Evolutionary conservation across 306 rosid genomes (phyloP), one percentile per base, ranked within the genome.

Genomic region (Pachyrhizus erosus): DNA sequence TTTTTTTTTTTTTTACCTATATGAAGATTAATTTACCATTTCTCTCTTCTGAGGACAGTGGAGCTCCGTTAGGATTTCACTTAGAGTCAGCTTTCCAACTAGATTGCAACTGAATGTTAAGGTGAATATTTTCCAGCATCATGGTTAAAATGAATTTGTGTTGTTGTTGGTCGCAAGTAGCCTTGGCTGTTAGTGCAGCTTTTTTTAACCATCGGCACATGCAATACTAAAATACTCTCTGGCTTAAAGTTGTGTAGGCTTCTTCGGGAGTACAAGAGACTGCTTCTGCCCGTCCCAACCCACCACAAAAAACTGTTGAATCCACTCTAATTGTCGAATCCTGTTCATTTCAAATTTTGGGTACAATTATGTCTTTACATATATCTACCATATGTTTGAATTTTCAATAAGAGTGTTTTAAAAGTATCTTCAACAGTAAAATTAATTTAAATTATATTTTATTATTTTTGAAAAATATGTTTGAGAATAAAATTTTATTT

Each of bases 1-100:
- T 24, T 24, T 0, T 24, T 24, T 0, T 1, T 9, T 31, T 37
- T 5, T 68, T 39, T 37, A 39, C 17, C 9, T 37, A 34, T 9
- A 33, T 66, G 7, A 18, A 21, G 68, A 61, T 26, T 21, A 27
- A 61, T 26, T 26, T 5, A 61, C 10, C 20, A 61, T 61, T 34
- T 18, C 31, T 8, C 29, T 31, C 31, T 17, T 17, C 13, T 26
- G 61, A 1, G 34, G 74, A 21, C 18, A 69, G 54, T 78, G 82
- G 66, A 20, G 7, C 60, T 55, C 37, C 24, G 20, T 51, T 39
- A 27, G 39, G 71, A 42, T 66, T 75, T 75, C 81, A 75, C 52
- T 52, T 2, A 9, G 27, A 51, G 10, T 27, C 31, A 31, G n/a
- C 78, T 73, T 84, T 80, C 87, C 87, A 84, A 29, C 82, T 80